Evolutionary conservation across 108 stramenopile species (phyloP).

Genomic region (Cylindrotheca fusiformis): DNA sequence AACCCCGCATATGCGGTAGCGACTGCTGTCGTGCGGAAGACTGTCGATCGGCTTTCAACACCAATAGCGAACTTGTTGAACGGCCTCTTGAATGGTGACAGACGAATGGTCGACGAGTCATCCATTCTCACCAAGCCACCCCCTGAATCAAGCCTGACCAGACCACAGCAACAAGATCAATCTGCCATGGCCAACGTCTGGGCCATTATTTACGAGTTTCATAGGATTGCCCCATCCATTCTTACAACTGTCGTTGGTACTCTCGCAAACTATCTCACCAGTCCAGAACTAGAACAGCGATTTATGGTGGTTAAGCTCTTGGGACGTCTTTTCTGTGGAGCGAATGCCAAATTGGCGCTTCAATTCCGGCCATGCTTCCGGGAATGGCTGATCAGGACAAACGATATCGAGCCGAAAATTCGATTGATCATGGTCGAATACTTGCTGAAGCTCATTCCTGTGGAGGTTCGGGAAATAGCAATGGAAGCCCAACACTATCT

Average conservation of each 20-base stretch:
- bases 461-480: slow-evolving; percentile 8
- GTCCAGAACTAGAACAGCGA: slow-evolving; percentile 41
- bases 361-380: slow-evolving; percentile 60
- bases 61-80: slow-evolving; percentile 72
- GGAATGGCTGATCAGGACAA: slow-evolving; percentile 64
- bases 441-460: slow-evolving; percentile 43
- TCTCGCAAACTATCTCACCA: slow-evolving; percentile 42
- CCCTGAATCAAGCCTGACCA: slow-evolving; percentile 8
- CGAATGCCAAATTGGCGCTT: slow-evolving; percentile 26
- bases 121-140: slow-evolving; percentile 31
- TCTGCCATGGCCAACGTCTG: slow-evolving; percentile 47
- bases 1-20: slow-evolving; percentile 70
- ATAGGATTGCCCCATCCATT: slow-evolving; percentile 62
- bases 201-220: slow-evolving; percentile 66
- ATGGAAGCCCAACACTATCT: slow-evolving; percentile 16
- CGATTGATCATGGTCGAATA: slow-evolving; percentile 64
- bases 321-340: slow-evolving; percentile 54
- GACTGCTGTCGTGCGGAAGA: slow-evolving; percentile 46
- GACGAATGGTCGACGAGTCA: slow-evolving; percentile 42
- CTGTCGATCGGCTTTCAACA: slow-evolving; percentile 58
- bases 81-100: slow-evolving; percentile 66
- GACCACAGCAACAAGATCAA: slow-evolving; percentile 26
- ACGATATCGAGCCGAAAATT: slow-evolving; percentile 51
- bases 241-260: slow-evolving; percentile 84
- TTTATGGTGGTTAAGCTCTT: slow-evolving; percentile 55